A percentile compares a stretch with the other conserved stretches of the same genome.
These are phyloP conservation scores for Xylaria sp. DNA, from an alignment of 2,329 filamentous ascomycete species.

Conservation along the genomic window DNA sequence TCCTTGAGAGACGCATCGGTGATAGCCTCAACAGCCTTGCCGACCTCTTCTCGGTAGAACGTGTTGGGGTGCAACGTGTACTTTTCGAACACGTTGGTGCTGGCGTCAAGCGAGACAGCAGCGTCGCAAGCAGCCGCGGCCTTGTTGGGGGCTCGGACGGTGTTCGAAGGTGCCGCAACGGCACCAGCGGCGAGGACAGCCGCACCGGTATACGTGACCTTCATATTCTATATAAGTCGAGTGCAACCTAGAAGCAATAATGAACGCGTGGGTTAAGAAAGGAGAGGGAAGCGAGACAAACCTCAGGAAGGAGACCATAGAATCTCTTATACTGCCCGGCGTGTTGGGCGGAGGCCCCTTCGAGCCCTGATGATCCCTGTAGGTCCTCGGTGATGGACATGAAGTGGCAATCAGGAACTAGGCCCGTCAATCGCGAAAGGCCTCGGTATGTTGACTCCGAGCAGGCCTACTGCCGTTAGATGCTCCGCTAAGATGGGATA, in stretches of 20 bases:
- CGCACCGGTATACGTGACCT: slow-evolving; percentile 32
- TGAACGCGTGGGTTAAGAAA: slow-evolving; percentile 29
- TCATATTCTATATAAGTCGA: slow-evolving; percentile 35
- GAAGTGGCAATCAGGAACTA: slow-evolving; percentile 37
- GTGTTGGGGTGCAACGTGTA: slow-evolving; percentile 39
- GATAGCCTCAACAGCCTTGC: slow-evolving; percentile 31
- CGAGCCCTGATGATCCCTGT: slow-evolving; percentile 2
- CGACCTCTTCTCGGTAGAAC: slow-evolving; percentile 37
- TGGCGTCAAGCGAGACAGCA: slow-evolving; percentile 36
- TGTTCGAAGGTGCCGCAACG: slow-evolving; percentile 34
- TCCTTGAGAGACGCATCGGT: slow-evolving; percentile 55
- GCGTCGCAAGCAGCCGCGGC: slow-evolving; percentile 29
- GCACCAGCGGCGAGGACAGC: slow-evolving; percentile 35
- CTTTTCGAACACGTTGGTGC: slow-evolving; percentile 35
- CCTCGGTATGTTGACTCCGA: slow-evolving; percentile 38
- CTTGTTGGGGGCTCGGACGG: slow-evolving; percentile 18
- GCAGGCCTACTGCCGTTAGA: slow-evolving; percentile 26
- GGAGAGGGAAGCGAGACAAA: slow-evolving; percentile 12
- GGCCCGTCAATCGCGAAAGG: slow-evolving; percentile 36
- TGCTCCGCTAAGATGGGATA: slow-evolving; percentile 25
- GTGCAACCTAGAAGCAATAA: slow-evolving; percentile 24
- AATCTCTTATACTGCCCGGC: slow-evolving; percentile 33
- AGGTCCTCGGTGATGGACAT: slow-evolving; percentile 7
- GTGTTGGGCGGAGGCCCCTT: slow-evolving; percentile 5
- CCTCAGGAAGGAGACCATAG: slow-evolving; percentile 10